These are phyloP conservation scores for Talaromyces liani DNA, from an alignment of 495 filamentous ascomycete genomes.

Conservation along the genomic window DNA sequence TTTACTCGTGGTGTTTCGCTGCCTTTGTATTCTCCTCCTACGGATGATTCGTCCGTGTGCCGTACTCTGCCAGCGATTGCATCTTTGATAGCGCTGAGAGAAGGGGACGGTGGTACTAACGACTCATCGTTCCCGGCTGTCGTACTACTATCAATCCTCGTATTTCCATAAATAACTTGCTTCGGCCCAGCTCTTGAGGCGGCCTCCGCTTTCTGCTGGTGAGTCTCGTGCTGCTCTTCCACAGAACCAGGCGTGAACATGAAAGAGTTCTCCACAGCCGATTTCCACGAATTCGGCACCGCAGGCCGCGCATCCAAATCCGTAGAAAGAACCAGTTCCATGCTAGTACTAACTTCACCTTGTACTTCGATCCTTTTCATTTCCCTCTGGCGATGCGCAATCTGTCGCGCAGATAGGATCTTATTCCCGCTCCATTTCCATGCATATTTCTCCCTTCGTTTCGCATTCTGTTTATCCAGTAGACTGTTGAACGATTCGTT, in stretches of 20 bases:
- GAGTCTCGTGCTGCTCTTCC: slow-evolving; percentile 60
- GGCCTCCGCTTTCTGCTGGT: slow-evolving; percentile 56
- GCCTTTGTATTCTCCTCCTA: slow-evolving; percentile 55
- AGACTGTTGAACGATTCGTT: slow-evolving; percentile 93
- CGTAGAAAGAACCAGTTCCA: slow-evolving; percentile 47
- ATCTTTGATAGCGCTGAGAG: slow-evolving; percentile 75
- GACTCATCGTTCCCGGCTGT: slow-evolving; percentile 23
- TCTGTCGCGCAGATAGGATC: slow-evolving; percentile 75
- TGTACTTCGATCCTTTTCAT: slow-evolving; percentile 48
- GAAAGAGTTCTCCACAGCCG: slow-evolving; percentile 66
- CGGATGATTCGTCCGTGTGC: slow-evolving; percentile 44
- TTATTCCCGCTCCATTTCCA: slow-evolving; percentile 90
- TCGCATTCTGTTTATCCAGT: slow-evolving; percentile 84
- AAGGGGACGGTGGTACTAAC: slow-evolving; percentile 61
- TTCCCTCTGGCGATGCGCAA: slow-evolving; percentile 69
- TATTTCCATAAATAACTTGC: slow-evolving; percentile 75
- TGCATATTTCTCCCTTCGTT: slow-evolving; percentile 69
- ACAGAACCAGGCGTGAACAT: slow-evolving; percentile 75
- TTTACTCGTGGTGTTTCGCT: slow-evolving; percentile 82
- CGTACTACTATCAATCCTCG: slow-evolving; percentile 35
- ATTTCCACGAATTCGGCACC: slow-evolving; percentile 69
- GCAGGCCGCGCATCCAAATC: slow-evolving; percentile 63
- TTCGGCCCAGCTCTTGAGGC: slow-evolving; percentile 71
- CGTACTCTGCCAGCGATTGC: slow-evolving; percentile 75
- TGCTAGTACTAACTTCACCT: slow-evolving; percentile 40